These are phyloP conservation scores for Talaromyces atroroseus DNA, from an alignment of 2,329 filamentous ascomycete species.

Conservation along the genomic window DNA sequence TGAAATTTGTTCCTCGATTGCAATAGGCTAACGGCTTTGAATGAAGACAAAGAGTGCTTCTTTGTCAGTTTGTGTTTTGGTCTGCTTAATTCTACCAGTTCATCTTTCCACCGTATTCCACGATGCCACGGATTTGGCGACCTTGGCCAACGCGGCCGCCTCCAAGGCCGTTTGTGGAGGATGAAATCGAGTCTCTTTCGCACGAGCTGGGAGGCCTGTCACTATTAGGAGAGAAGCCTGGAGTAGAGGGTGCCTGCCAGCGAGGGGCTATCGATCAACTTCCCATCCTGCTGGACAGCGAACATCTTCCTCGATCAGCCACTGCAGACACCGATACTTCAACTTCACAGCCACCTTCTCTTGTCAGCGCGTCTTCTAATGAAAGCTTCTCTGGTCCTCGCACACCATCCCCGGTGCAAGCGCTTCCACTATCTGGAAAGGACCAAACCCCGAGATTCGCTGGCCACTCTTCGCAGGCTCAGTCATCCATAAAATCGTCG, in stretches of 20 bases:
- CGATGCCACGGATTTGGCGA: constrained; percentile 21
- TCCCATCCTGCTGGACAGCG: constrained; percentile 36
- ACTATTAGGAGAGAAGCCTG: constrained; percentile 26
- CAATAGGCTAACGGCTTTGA: constrained; percentile 19
- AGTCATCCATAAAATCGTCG: background rate
- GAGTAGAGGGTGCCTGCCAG: constrained; percentile 27
- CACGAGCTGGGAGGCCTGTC: constrained; percentile 34
- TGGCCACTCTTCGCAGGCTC: background rate
- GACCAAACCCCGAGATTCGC: background rate
- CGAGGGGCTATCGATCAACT: constrained; percentile 42
- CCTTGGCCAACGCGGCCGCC: constrained; percentile 31
- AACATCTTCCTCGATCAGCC: constrained; percentile 18
- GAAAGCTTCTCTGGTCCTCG: constrained; percentile 21
- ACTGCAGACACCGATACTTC: constrained; percentile 15
- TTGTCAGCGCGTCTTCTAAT: constrained; percentile 23
- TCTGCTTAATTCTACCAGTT: background rate
- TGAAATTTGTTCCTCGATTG: constrained; percentile 18
- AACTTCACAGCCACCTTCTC: constrained; percentile 15
- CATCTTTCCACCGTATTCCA: constrained; percentile 10
- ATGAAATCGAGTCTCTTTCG: constrained; percentile 38
- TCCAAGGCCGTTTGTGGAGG: constrained; percentile 42
- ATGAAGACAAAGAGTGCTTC: background rate
- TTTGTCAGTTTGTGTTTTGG: background rate
- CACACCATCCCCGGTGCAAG: constrained; percentile 21
- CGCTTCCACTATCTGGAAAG: background rate